Evolutionary conservation across 129 eudicot species (phyloP), one percentile per base, ranked within the genome.

Genomic region (Flaveria robusta): DNA sequence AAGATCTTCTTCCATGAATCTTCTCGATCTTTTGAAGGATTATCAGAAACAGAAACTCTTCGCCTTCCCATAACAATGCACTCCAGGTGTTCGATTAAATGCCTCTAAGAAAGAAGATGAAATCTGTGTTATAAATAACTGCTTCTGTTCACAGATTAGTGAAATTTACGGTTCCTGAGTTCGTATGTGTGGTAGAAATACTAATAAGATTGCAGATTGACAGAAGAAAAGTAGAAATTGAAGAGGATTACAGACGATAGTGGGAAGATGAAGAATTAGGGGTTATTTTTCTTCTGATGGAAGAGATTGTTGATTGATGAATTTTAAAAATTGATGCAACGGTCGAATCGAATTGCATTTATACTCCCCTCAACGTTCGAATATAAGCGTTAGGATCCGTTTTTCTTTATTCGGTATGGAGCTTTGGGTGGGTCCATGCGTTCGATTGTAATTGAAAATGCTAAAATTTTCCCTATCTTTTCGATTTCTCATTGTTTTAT

Each of bases 1-100:
- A 89, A 89, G 69, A 91, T 71, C 27, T 63, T 74, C 12, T 83
- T 66, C 96, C 97, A 85, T 66, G 91, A 45, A 27, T 67, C 88
- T 59, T 80, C 71, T 29, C 85, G 87, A 68, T 82, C 90, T 56
- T 67, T 67, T 5, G 85, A 19, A 1, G 82, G 29, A 20, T 77
- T 54, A 29, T 56, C 55, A 3, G 52, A 24, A 20, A 34, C 18
- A 7, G 83, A 60, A 66, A 42, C 75, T 81, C 70, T 86, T 20
- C 59, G 72, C 47, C 65, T 82, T 26, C 79, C 86, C 97, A 88
- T 91, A 23, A 70, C 49, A 55, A 46, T 66, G 79, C 79, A 73
- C 74, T 12, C 52, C 78, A 66, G 52, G 7, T 79, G 83, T 54
- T 79, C 18, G 68, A 43, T 8, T 20, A 10, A 79, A 72, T 72